These are phyloP conservation scores for Sporisorium graminicola DNA, from an alignment of 1,284 basidiomycete species.

Conservation along the genomic window DNA sequence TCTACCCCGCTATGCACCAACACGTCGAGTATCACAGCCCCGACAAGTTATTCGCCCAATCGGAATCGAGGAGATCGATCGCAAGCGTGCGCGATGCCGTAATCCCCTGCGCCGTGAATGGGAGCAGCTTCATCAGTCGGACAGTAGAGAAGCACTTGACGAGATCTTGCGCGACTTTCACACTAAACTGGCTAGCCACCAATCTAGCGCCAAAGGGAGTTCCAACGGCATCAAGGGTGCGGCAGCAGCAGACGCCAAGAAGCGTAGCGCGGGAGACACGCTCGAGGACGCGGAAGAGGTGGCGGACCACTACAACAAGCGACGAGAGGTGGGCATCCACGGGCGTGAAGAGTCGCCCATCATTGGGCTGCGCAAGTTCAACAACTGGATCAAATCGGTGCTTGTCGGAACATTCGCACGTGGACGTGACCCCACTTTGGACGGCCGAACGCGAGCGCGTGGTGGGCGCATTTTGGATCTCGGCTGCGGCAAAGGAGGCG, in stretches of 20 bases:
- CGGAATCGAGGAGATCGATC: constrained; percentile 50
- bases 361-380: constrained; percentile 95
- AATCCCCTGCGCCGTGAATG: constrained; percentile 59
- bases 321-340: constrained; percentile 88
- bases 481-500: constrained; percentile 98
- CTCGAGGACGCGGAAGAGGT: constrained; percentile 52
- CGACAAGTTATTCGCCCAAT: constrained; percentile 50
- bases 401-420: constrained; percentile 49
- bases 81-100: constrained; percentile 36
- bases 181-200: constrained; percentile 9
- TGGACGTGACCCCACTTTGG: constrained; percentile 26
- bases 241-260: constrained; percentile 18
- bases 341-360: constrained; percentile 92
- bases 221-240: constrained; percentile 4
- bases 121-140: constrained; percentile 34
- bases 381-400: constrained; percentile 80
- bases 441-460: constrained; percentile 30
- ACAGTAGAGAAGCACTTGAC: constrained; percentile 49
- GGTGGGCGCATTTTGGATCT: constrained; percentile 88
- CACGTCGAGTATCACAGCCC: constrained; percentile 45
- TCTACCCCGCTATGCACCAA: constrained; percentile 50
- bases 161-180: constrained; percentile 44
- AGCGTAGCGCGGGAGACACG: constrained; percentile 25
- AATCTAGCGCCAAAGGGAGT: neutral
- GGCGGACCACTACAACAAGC: constrained; percentile 78